Base-by-base conservation (phyloP, 352 stramenopile species). In the Phytophthora pisi region DNA sequence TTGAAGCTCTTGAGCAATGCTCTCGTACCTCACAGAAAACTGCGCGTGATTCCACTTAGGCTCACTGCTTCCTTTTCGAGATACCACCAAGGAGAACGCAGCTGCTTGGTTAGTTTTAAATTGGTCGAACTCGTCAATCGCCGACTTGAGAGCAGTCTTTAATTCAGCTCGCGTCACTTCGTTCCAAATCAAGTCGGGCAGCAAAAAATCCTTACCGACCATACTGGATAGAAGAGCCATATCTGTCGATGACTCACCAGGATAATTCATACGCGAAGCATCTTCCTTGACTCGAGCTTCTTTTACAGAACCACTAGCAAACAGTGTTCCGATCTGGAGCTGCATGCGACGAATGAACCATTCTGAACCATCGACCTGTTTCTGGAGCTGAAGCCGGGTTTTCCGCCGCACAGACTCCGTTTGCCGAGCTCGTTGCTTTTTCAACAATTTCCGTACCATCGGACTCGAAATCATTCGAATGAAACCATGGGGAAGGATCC, bases 161-260 rank as follows among this genome's bases (percentile, higher is more conserved):
- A 96, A 63, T 60, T 94, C 84, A 30, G 68, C 52, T 46, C 86
- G 74, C 3, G 79, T 87, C 23, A 70, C 43, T 13, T 83, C 71
- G 40, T 92, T 90, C 88, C 88, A 96, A 36, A 96, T 90, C 34
- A 94, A 70, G 46, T 96, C 88, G 5, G 86, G 88, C 2, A 94
- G 77, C 42, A 89, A 64, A 31, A 92, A 94, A 58, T 92, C 83
- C 23, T 88, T 88, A 13, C 83, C 64, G 1, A 96, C 51, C 59
- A 96, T 74, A 57, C 80, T 74, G 18, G 77, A 80, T n/a, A 96
- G 40, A 5, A 93, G 59, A 24, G 71, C 78, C 28, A 96, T 76
- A 57, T 96, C 86, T 7, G 73, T 78, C 8, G 81, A 68, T 26
- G 82, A 91, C 73, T 96, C 88, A 7, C 86, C 85, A 43, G 70